These are phyloP conservation scores for Mucor saturninus DNA, from an alignment of 371 early-diverging fungal species.

Conservation along the genomic window DNA sequence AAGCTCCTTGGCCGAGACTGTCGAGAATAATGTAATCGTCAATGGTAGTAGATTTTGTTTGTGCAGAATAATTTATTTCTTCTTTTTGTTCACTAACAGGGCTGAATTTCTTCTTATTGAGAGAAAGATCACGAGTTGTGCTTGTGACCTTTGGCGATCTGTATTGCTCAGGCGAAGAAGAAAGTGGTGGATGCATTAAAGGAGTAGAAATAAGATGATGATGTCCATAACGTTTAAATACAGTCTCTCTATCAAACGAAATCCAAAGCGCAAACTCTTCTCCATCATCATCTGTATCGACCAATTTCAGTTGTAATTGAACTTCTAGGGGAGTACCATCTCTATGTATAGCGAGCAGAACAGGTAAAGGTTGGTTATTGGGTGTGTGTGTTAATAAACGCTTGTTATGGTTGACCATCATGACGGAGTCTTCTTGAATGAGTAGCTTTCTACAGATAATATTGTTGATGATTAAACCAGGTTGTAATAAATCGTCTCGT, in stretches of 20 bases:
- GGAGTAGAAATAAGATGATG: slow-evolving; percentile 15
- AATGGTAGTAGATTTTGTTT: slow-evolving; percentile 48
- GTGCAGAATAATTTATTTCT: slow-evolving; percentile 48
- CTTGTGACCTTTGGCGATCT: slow-evolving; percentile 21
- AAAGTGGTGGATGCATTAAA: slow-evolving; percentile 3
- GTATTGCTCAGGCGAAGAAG: not conserved
- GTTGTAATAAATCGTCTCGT: slow-evolving; percentile 38
- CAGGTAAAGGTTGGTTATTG: slow-evolving; percentile 49
- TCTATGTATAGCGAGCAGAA: slow-evolving; percentile 65
- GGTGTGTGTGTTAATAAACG: slow-evolving; percentile 39
- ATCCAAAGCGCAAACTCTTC: slow-evolving; percentile 73
- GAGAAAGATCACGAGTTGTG: slow-evolving; percentile 13
- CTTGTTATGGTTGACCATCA: slow-evolving; percentile 7
- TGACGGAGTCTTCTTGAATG: not conserved
- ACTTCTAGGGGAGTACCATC: slow-evolving; percentile 68
- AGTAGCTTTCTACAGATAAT: slow-evolving; percentile 39
- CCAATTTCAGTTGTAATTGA: slow-evolving; percentile 66
- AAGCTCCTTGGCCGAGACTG: slow-evolving; percentile 75
- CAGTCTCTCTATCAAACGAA: slow-evolving; percentile 65
- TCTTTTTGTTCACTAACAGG: not conserved
- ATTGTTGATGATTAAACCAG: slow-evolving; percentile 47
- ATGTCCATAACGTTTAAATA: slow-evolving; percentile 55
- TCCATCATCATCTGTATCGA: slow-evolving; percentile 34
- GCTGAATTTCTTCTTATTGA: not conserved
- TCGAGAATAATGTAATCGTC: slow-evolving; percentile 67